Conservation (phyloP, 2,329 filamentous ascomycete species). For the Colletotrichum sansevieriae region DNA sequence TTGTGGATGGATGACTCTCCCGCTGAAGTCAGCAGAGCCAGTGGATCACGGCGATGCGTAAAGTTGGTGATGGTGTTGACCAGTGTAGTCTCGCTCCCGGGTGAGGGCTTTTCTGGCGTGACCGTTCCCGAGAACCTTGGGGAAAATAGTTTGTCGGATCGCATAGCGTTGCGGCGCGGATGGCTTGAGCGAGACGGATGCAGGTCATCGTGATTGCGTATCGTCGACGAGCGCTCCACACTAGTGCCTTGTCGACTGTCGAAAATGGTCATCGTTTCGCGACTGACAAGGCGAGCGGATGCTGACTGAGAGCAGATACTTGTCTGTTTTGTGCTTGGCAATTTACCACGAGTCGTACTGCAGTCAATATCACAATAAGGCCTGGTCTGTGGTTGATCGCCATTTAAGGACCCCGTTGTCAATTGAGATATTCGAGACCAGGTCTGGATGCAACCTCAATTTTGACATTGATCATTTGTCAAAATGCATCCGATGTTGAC, state of each 20-base stretch:
- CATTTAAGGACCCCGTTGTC: constrained; percentile 13
- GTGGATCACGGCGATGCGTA: constrained; percentile 12
- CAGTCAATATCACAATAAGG: constrained; percentile 31
- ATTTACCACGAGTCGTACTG: constrained; percentile 35
- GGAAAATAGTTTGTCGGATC: constrained; percentile 26
- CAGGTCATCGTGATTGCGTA: constrained; percentile 40
- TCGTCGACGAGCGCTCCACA: constrained; percentile 28
- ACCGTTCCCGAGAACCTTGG: constrained; percentile 27
- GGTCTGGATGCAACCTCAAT: constrained; percentile 31
- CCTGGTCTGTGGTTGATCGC: constrained; percentile 9
- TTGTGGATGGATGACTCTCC: constrained; percentile 38
- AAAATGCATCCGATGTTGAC: constrained; percentile 9
- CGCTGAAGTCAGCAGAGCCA: constrained; percentile 24
- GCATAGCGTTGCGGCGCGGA: constrained; percentile 37
- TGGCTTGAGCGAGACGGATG: constrained; percentile 38
- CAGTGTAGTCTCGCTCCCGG: background rate
- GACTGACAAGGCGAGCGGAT: constrained; percentile 10
- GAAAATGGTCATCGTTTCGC: constrained; percentile 19
- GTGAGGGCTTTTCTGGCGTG: background rate
- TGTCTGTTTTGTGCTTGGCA: constrained; percentile 35
- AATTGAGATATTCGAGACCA: background rate
- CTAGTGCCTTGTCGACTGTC: constrained; percentile 31
- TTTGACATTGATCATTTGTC: constrained; percentile 15
- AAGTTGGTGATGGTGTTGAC: constrained; percentile 18
- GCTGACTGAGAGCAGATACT: constrained; percentile 8